A percentile compares a stretch with the other conserved stretches of the same genome.
phyloP scores from a whole-genome alignment of 768 basidiomycete species.

The Pluteus cervinus region DNA sequence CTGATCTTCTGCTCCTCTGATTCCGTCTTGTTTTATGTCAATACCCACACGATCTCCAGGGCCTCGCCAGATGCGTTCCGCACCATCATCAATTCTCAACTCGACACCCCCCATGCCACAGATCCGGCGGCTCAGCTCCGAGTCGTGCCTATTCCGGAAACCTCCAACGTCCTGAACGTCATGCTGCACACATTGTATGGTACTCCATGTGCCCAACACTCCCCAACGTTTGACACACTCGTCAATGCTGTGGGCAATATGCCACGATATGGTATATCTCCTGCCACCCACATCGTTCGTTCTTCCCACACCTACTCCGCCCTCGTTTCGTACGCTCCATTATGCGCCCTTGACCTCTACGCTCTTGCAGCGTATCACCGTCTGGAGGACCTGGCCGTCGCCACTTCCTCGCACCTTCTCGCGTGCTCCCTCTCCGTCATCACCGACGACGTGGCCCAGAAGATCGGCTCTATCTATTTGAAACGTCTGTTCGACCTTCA shows the following conservation, averaged over 20 bases:
- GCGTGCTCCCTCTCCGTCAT: slow-evolving; percentile 25
- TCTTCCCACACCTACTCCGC: slow-evolving; percentile 22
- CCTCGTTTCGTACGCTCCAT: slow-evolving; percentile 26
- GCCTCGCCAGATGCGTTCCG: slow-evolving; percentile 10
- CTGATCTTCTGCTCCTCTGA: slow-evolving; percentile 10
- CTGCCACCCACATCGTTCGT: slow-evolving; percentile 18
- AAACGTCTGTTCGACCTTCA: slow-evolving; percentile 35
- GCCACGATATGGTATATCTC: slow-evolving; percentile 17
- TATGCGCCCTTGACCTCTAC: slow-evolving; percentile 33
- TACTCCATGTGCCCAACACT: slow-evolving; percentile 43
- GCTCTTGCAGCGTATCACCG: slow-evolving; percentile 28
- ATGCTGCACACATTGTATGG: slow-evolving; percentile 50
- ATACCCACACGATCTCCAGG: slow-evolving; percentile 5
- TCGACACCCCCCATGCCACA: too few species aligned
- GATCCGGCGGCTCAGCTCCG: too few species aligned
- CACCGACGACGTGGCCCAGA: slow-evolving; percentile 29
- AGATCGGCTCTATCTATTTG: slow-evolving; percentile 36
- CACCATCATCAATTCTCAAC: not conserved
- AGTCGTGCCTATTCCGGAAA: slow-evolving; percentile 37
- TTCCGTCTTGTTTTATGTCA: slow-evolving; percentile 10
- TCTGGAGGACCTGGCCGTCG: slow-evolving; percentile 32
- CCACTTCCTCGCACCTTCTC: slow-evolving; percentile 31
- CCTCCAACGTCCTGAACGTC: slow-evolving; percentile 44
- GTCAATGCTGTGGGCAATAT: slow-evolving; percentile 34
- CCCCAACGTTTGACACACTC: slow-evolving; percentile 43